phyloP scores from a whole-genome alignment of 2,329 filamentous ascomycete species.

The Amauroascus verrucosus region DNA sequence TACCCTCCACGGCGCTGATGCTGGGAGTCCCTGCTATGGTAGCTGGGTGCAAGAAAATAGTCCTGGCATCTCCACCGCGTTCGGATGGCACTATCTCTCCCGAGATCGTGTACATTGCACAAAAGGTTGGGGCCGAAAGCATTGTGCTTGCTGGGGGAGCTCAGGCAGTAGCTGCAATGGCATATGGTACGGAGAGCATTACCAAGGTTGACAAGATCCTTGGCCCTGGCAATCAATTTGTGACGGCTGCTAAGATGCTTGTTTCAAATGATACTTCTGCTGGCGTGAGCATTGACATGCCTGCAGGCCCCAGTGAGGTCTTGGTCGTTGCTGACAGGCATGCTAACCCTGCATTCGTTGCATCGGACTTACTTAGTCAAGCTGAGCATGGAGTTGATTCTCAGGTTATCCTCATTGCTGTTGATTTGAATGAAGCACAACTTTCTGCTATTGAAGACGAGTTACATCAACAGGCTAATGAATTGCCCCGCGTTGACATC shows the following conservation, averaged over 20 bases:
- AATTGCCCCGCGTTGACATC: slow-evolving; percentile 82
- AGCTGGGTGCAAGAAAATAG: slow-evolving; percentile 88
- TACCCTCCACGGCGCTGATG: slow-evolving; percentile 95
- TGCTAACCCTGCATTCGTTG: slow-evolving; percentile 87
- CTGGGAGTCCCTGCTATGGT: slow-evolving; percentile 96
- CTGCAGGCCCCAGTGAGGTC: slow-evolving; percentile 89
- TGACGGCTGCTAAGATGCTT: slow-evolving; percentile 96
- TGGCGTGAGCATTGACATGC: slow-evolving; percentile 95
- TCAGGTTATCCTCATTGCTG: slow-evolving; percentile 82
- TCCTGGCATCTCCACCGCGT: slow-evolving; percentile 83
- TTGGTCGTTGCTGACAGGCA: slow-evolving; percentile 86
- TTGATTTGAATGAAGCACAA: slow-evolving; percentile 63
- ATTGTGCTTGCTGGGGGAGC: slow-evolving; percentile 94
- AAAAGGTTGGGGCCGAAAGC: slow-evolving; percentile 91
- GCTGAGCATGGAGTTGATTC: slow-evolving; percentile 95
- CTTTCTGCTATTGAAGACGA: slow-evolving; percentile 82
- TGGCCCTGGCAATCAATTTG: slow-evolving; percentile 94
- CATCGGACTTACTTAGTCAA: slow-evolving; percentile 86
- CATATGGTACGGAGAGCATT: slow-evolving; percentile 89
- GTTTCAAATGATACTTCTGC: slow-evolving; percentile 96
- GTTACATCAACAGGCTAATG: slow-evolving; percentile 74
- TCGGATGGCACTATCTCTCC: slow-evolving; percentile 84
- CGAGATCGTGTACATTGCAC: slow-evolving; percentile 93
- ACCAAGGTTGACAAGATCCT: slow-evolving; percentile 98
- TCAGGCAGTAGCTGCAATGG: slow-evolving; percentile 91